Base-by-base conservation (phyloP, 1,284 basidiomycete species). In the Boletus sp. region DNA sequence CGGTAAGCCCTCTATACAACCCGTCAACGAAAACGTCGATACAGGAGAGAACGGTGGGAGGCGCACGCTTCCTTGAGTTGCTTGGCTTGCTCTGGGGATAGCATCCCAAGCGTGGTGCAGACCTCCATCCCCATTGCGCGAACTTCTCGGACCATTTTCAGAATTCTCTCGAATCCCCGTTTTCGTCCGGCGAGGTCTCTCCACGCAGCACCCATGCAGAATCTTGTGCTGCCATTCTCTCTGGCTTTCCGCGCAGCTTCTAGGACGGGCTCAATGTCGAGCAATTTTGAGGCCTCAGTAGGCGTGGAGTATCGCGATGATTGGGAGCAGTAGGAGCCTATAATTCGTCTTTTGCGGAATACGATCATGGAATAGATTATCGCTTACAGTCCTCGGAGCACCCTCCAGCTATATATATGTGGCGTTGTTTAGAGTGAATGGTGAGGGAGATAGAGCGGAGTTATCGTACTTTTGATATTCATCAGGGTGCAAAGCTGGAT, bases 201-300 rank as follows among this genome's bases (percentile, higher is more conserved):
- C 95, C 95, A 99, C n/a, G 95, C 95, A 4, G 95, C 94, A 48
- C 95, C 95, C 95, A 98, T 98, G 69, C 95, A 99, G 74, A 98
- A 98, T 20, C 95, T 80, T 17, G 95, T 99, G 64, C 90, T 94
- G 26, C 95, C 95, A 62, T 98, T 98, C 54, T 76, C 93, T 67
- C 97, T 98, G 25, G 95, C 95, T 65, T 90, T 87, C 23, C 91
- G 80, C 20, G 95, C 93, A 17, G 86, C 93, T 65, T 86, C 84
- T 22, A 99, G 73, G 9, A 99, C 95, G 8, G 92, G 92, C 62
- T 94, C 94, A 46, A 97, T 75, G 46, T 94, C 85, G n/a, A 96
- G 78, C 27, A 99, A 74, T 54, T 84, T 83, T 25, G 90, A 89
- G 26, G 95, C 94, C 66, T 87, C 87, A 38, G 94, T 94, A 9